These are phyloP conservation scores for Stemphylium beticola DNA, from an alignment of 2,329 filamentous ascomycete genomes.

Conservation along the genomic window DNA sequence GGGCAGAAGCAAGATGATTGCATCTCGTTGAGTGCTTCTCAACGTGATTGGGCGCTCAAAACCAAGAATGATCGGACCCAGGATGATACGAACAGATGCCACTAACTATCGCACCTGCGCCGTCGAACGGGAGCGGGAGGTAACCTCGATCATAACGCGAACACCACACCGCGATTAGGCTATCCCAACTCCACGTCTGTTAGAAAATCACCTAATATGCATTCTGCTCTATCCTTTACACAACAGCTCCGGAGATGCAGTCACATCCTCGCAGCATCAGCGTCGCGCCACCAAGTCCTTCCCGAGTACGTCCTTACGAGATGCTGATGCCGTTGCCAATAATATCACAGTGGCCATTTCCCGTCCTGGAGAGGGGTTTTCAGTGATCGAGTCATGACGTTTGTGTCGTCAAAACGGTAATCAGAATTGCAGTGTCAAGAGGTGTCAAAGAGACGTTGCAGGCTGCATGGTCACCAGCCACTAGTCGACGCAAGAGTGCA, in stretches of 20 bases:
- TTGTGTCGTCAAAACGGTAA: background rate
- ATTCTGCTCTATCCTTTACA: background rate
- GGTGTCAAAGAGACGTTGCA: background rate
- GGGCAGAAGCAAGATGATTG: constrained; percentile 4
- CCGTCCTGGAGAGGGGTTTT: background rate
- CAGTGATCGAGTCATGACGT: background rate
- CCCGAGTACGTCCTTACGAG: constrained; percentile 12
- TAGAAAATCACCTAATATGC: too few relatives aligned
- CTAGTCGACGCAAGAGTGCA: background rate
- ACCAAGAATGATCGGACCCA: constrained; percentile 38
- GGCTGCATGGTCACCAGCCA: background rate
- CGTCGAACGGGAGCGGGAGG: constrained; percentile 42
- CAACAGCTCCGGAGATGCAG: background rate
- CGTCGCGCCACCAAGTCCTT: constrained; percentile 20
- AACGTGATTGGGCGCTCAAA: constrained; percentile 6
- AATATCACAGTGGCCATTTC: constrained; percentile 6
- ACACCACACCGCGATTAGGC: constrained; percentile 18
- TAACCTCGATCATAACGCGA: constrained; percentile 31
- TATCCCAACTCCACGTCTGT: constrained; percentile 3
- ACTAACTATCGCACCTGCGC: constrained; percentile 34
- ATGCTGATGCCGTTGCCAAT: constrained; percentile 13
- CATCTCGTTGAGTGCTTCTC: background rate
- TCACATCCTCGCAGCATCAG: background rate
- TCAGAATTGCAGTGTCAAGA: background rate
- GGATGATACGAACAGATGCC: constrained; percentile 33